Evolutionary conservation across 163 green algal genomes (phyloP).

Genomic region (Smithsoniella earleae): DNA sequence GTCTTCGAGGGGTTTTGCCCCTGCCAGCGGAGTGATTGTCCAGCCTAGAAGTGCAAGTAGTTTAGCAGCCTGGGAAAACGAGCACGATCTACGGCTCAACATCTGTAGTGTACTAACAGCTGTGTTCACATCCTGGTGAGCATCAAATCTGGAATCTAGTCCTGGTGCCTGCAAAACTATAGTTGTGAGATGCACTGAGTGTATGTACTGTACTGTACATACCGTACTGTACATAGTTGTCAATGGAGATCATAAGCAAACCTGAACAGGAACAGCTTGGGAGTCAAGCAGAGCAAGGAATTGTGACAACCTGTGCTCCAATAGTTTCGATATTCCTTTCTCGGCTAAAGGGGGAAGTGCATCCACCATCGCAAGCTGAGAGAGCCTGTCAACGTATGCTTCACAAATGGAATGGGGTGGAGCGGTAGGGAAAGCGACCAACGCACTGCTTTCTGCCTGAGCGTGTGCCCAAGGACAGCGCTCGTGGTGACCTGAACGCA

Average conservation of each 20-base stretch:
- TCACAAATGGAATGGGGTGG: neutral
- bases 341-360: neutral
- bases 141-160: neutral
- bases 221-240: neutral
- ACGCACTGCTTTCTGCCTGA: neutral
- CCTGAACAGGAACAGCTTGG: neutral
- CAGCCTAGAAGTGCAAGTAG: constrained; percentile 19
- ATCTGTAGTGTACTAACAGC: neutral
- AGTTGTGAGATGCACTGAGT: neutral
- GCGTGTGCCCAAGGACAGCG: constrained; percentile 6
- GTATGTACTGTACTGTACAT: neutral
- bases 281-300: neutral
- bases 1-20: neutral
- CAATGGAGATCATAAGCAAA: neutral
- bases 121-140: neutral
- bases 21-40: constrained; percentile 9
- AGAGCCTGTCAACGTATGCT: constrained; percentile 6
- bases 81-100: neutral
- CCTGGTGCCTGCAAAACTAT: neutral
- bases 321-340: constrained; percentile 20
- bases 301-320: neutral
- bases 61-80: constrained; percentile 11
- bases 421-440: constrained; percentile 17
- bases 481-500: constrained; percentile 3
- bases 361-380: neutral